Evolutionary conservation across 129 eudicot genomes (phyloP).

Genomic region (Flaveria trinervia): DNA sequence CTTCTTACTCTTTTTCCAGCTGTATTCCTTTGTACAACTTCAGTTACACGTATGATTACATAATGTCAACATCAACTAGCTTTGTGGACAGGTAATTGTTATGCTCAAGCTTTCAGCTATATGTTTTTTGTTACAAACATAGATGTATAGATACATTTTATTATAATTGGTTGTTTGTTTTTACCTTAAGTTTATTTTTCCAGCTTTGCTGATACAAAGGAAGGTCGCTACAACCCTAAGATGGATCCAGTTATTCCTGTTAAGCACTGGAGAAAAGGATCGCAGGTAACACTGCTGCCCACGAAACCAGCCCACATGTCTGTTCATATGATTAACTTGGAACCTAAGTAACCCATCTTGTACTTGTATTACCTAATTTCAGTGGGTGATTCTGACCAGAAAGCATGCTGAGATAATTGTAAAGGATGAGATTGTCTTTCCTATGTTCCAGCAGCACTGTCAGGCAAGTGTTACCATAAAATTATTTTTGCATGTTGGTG

Average conservation of each 20-base stretch:
- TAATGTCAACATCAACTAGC: constrained; percentile 88
- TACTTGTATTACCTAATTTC: constrained; percentile 33
- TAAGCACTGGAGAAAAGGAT: constrained; percentile 91
- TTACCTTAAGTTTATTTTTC: not conserved
- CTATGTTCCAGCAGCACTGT: constrained; percentile 87
- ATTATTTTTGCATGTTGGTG: not conserved
- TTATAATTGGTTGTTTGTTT: not conserved
- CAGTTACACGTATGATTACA: constrained; percentile 96
- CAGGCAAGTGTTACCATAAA: constrained; percentile 54
- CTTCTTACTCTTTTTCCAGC: constrained; percentile 51
- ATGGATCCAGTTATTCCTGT: constrained; percentile 88
- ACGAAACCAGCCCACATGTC: constrained; percentile 23
- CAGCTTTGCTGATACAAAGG: constrained; percentile 68
- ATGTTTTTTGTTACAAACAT: constrained; percentile 1
- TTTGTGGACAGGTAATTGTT: constrained; percentile 82
- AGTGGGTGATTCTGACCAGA: constrained; percentile 92
- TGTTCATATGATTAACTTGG: not conserved
- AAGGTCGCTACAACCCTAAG: constrained; percentile 94
- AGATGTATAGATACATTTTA: not conserved
- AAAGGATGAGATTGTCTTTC: constrained; percentile 62
- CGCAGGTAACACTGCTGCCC: constrained; percentile 62
- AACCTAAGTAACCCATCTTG: constrained; percentile 7
- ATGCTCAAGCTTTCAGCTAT: constrained; percentile 21
- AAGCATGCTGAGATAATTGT: constrained; percentile 81
- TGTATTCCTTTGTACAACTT: constrained; percentile 96